A percentile compares a stretch with the other conserved stretches of the same genome.
Conservation (phyloP, 2,329 filamentous ascomycete genomes). For the Elsinoe necatrix region DNA sequence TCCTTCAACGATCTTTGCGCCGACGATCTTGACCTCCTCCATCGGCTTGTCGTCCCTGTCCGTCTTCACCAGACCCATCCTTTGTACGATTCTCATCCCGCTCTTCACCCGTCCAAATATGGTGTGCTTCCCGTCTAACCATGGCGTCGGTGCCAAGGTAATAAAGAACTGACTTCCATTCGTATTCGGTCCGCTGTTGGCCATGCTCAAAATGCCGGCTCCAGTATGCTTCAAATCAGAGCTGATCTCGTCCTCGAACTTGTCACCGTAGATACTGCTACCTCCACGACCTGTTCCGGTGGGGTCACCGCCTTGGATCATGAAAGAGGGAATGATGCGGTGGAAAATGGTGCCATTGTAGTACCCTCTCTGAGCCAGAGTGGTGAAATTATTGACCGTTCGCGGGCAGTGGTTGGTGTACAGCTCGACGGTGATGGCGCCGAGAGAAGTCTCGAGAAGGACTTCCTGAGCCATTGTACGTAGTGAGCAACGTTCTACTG, state of each 20-base stretch:
- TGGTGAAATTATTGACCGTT: conserved; percentile 56
- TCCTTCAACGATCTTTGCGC: conserved; percentile 60
- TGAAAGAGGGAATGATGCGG: conserved; percentile 91
- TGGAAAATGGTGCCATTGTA: conserved; percentile 84
- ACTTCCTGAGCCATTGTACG: conserved; percentile 64
- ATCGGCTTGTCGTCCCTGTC: conserved; percentile 69
- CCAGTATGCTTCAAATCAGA: conserved; percentile 78
- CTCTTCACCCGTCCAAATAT: conserved; percentile 87
- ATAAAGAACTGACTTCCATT: conserved; percentile 97
- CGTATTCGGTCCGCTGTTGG: conserved; percentile 84
- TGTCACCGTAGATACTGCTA: conserved; percentile 80
- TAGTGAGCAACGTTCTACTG: no score
- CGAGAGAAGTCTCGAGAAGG: conserved; percentile 78
- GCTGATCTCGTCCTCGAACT: conserved; percentile 87
- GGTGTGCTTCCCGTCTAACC: conserved; percentile 94
- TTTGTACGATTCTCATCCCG: conserved; percentile 74
- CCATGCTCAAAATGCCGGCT: conserved; percentile 91
- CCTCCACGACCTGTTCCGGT: conserved; percentile 90
- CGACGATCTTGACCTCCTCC: conserved; percentile 73
- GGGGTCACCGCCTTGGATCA: conserved; percentile 87
- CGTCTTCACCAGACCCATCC: conserved; percentile 82
- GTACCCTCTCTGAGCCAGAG: conserved; percentile 73
- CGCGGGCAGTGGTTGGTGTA: conserved; percentile 59
- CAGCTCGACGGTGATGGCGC: conserved; percentile 76
- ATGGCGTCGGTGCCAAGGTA: conserved; percentile 86